A percentile compares a stretch with the other conserved stretches of the same genome.
Evolutionary conservation across 306 rosid genomes (phyloP).

Genomic region (Prunus mira): DNA sequence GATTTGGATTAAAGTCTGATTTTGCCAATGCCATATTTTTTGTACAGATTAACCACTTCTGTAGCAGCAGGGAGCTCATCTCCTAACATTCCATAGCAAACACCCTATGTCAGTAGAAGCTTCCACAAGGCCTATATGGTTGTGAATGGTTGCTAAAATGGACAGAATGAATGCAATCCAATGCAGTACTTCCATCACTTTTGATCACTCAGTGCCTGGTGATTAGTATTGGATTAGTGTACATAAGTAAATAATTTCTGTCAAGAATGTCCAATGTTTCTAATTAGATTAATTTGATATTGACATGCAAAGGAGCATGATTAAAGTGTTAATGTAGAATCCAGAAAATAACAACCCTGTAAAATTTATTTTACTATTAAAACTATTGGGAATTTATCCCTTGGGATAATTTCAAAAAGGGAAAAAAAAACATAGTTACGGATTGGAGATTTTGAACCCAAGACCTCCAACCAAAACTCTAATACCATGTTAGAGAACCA

Average conservation of each 20-base stretch:
- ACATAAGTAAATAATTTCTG: not conserved
- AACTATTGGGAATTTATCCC: too few relatives aligned
- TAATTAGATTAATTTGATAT: too few relatives aligned
- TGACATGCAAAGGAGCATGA: not conserved
- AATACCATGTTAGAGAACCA: too few relatives aligned
- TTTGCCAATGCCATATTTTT: slow-evolving; percentile 6
- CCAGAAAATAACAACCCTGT: too few relatives aligned
- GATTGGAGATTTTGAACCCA: too few relatives aligned
- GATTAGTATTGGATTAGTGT: too few relatives aligned
- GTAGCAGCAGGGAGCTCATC: slow-evolving; percentile 23
- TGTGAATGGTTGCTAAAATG: not conserved
- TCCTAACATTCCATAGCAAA: slow-evolving; percentile 16
- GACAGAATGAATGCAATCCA: not conserved
- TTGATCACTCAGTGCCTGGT: not conserved
- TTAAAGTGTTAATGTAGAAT: not conserved
- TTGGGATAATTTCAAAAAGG: too few relatives aligned
- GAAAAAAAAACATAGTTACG: too few relatives aligned
- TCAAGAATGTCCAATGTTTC: not conserved
- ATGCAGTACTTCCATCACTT: not conserved
- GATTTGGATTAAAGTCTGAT: slow-evolving; percentile 29
- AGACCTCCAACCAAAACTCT: too few relatives aligned
- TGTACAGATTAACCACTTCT: slow-evolving; percentile 19
- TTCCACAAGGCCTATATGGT: not conserved
- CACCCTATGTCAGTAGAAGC: slow-evolving; percentile 15
- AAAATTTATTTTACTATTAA: too few relatives aligned